Evolutionary conservation across 805 yeast species (phyloP).

Genomic region (Isabelozyma rhagii): DNA sequence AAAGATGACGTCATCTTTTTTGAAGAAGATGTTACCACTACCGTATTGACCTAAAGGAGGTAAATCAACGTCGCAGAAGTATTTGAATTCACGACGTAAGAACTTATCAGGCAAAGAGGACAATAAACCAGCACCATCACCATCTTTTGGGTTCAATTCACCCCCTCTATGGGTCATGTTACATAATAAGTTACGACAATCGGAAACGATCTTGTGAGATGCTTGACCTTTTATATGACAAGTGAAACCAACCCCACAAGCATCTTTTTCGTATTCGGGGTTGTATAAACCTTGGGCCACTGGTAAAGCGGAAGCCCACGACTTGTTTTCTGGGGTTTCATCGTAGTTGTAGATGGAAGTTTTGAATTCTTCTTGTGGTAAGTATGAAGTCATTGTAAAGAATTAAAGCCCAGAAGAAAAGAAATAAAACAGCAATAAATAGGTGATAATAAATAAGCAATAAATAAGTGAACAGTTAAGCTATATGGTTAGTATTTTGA

Average conservation of each 20-base stretch:
- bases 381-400: slow-evolving; percentile 28
- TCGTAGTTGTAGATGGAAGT: slow-evolving; percentile 58
- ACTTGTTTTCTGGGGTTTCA: slow-evolving; percentile 70
- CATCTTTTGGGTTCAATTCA: slow-evolving; percentile 94
- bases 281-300: slow-evolving; percentile 85
- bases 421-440: not conserved
- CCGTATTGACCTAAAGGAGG: slow-evolving; percentile 89
- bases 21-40: slow-evolving; percentile 91
- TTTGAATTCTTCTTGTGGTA: slow-evolving; percentile 36
- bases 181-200: slow-evolving; percentile 82
- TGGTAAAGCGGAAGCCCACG: slow-evolving; percentile 93
- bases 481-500: not conserved
- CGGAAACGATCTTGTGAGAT: slow-evolving; percentile 90
- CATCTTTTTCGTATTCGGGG: slow-evolving; percentile 92
- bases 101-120: slow-evolving; percentile 89
- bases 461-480: too few relatives aligned
- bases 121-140: slow-evolving; percentile 98
- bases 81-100: slow-evolving; percentile 77
- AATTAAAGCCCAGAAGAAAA: not conserved
- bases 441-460: not conserved
- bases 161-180: slow-evolving; percentile 99
- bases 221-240: slow-evolving; percentile 86
- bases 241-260: slow-evolving; percentile 98
- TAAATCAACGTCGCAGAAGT: slow-evolving; percentile 60
- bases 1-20: slow-evolving; percentile 73